phyloP scores from a whole-genome alignment of 2,329 filamentous ascomycete genomes.

The Exophiala sideris region DNA sequence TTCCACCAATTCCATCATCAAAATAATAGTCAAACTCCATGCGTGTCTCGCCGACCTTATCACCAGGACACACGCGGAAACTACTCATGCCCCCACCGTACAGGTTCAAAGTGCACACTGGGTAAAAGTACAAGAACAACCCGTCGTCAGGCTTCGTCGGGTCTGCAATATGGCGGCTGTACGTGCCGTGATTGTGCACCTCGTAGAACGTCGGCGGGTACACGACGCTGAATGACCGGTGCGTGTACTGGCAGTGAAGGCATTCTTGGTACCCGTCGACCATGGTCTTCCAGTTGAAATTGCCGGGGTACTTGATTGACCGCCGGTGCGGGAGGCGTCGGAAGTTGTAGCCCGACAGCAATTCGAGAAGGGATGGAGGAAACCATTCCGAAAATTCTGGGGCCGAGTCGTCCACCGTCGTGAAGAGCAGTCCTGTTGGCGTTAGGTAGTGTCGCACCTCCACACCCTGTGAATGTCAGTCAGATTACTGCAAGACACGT shows the following conservation, averaged over 20 bases:
- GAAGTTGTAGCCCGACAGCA: slow-evolving; percentile 52
- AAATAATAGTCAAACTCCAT: slow-evolving; percentile 63
- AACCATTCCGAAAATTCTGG: slow-evolving; percentile 54
- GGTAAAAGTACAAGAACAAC: slow-evolving; percentile 58
- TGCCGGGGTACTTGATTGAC: slow-evolving; percentile 54
- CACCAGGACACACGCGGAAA: slow-evolving; percentile 54
- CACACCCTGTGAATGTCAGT: slow-evolving; percentile 27
- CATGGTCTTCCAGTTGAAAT: slow-evolving; percentile 61
- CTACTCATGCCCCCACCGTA: slow-evolving; percentile 58
- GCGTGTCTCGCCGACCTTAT: slow-evolving; percentile 47
- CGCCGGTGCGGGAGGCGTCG: slow-evolving; percentile 51
- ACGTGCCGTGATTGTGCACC: slow-evolving; percentile 54
- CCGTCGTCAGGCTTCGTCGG: slow-evolving; percentile 53
- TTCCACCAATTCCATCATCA: slow-evolving; percentile 37
- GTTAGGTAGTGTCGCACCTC: slow-evolving; percentile 43
- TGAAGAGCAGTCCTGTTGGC: slow-evolving; percentile 52
- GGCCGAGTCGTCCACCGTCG: slow-evolving; percentile 48
- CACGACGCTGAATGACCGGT: slow-evolving; percentile 53
- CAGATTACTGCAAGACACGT: neutral
- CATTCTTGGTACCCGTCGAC: slow-evolving; percentile 59
- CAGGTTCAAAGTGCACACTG: slow-evolving; percentile 55
- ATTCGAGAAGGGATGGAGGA: slow-evolving; percentile 45
- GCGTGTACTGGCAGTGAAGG: slow-evolving; percentile 58
- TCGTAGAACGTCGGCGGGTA: slow-evolving; percentile 56
- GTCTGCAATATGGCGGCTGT: slow-evolving; percentile 55